phyloP scores from a whole-genome alignment of 176 grass and related monocot species.

The Cenchrus americanus region DNA sequence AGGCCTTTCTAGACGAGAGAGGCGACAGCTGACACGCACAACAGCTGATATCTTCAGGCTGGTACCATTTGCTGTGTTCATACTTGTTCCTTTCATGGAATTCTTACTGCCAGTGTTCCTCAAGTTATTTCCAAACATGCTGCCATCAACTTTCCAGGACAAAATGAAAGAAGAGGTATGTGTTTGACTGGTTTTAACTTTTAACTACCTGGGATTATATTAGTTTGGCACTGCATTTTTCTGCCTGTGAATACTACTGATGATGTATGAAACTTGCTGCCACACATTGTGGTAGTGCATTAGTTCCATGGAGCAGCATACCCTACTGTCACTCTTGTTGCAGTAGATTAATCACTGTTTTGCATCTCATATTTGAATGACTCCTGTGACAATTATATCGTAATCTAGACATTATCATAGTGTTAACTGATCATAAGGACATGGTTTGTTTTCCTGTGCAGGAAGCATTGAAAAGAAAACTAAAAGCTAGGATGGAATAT shows the following conservation, averaged over 20 bases:
- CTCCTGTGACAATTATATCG: constrained; percentile 12
- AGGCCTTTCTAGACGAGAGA: constrained; percentile 79
- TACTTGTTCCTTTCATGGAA: constrained; percentile 96
- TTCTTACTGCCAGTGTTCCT: constrained; percentile 85
- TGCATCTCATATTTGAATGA: constrained; percentile 39
- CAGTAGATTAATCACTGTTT: background rate
- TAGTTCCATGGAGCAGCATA: background rate
- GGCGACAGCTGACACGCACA: constrained; percentile 72
- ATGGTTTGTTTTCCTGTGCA: constrained; percentile 40
- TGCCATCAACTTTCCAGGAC: constrained; percentile 90
- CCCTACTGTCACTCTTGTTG: background rate
- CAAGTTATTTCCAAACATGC: constrained; percentile 91
- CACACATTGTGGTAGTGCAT: background rate
- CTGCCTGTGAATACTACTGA: constrained; percentile 8
- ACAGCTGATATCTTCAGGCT: constrained; percentile 90
- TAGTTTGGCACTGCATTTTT: constrained; percentile 11
- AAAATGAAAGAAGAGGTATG: constrained; percentile 88
- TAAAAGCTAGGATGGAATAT: constrained; percentile 94
- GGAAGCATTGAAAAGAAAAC: constrained; percentile 94
- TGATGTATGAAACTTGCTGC: constrained; percentile 16
- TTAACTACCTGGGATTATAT: constrained; percentile 9
- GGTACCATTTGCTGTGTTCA: constrained; percentile 88
- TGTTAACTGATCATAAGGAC: constrained; percentile 24
- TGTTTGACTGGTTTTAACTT: constrained; percentile 4
- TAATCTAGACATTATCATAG: background rate